Conservation (phyloP, 306 rosid species). For the Corylus avellana region DNA sequence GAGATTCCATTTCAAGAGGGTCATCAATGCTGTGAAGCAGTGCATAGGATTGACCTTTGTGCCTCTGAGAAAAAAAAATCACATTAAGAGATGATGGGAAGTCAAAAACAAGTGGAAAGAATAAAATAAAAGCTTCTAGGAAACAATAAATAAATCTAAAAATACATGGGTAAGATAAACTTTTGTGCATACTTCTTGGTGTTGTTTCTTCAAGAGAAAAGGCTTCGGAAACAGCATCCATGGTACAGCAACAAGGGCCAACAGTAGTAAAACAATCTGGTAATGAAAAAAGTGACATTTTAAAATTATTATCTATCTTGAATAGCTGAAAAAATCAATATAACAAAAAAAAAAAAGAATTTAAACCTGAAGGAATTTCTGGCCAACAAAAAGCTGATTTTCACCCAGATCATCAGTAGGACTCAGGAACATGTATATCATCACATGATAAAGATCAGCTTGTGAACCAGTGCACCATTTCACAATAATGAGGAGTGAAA, state of each 20-base stretch:
- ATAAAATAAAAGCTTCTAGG: background rate
- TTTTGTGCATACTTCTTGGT: slow-evolving; percentile 56
- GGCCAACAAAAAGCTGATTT: slow-evolving; percentile 90
- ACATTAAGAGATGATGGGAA: slow-evolving; percentile 17
- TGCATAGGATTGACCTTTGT: slow-evolving; percentile 70
- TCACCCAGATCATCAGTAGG: slow-evolving; percentile 91
- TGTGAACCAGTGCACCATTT: slow-evolving; percentile 98
- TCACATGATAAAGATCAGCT: slow-evolving; percentile 87
- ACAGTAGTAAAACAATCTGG: slow-evolving; percentile 72
- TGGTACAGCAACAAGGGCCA: slow-evolving; percentile 85
- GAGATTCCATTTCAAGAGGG: slow-evolving; percentile 54
- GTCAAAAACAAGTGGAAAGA: slow-evolving; percentile 16
- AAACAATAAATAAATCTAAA: background rate
- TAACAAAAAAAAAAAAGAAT: background rate
- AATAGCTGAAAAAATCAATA: background rate
- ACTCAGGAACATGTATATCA: slow-evolving; percentile 98
- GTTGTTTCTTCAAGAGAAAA: slow-evolving; percentile 87
- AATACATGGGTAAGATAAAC: background rate
- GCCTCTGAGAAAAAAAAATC: slow-evolving; percentile 62
- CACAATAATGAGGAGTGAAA: slow-evolving; percentile 73
- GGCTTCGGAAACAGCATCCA: slow-evolving; percentile 99
- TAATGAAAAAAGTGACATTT: slow-evolving; percentile 17
- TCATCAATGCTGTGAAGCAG: slow-evolving; percentile 58
- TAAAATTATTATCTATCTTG: background rate
- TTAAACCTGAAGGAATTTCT: slow-evolving; percentile 81